A percentile compares a stretch with the other conserved stretches of the same genome.
phyloP scores from a whole-genome alignment of 768 basidiomycete species.

The Rhodocollybia butyracea region DNA sequence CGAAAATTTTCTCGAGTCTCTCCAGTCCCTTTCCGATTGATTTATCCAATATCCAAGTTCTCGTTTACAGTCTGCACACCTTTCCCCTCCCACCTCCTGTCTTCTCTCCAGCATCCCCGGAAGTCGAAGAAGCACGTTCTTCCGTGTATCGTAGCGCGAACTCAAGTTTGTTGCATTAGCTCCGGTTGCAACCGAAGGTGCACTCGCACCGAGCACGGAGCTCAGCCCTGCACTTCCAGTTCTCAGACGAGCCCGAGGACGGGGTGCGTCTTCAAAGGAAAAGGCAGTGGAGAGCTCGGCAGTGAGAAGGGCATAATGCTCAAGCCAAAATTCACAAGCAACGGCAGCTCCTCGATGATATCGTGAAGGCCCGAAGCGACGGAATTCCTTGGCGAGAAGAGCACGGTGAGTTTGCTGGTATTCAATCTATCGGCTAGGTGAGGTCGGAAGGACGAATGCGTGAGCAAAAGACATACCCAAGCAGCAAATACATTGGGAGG shows the following conservation, averaged over 20 bases:
- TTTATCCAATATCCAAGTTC: constrained; percentile 10
- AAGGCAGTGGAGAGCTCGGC: neutral
- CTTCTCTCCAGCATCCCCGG: constrained; percentile 7
- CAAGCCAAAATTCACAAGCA: constrained; percentile 11
- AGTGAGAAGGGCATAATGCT: constrained; percentile 12
- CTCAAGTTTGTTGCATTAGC: constrained; percentile 1
- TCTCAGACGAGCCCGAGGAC: neutral
- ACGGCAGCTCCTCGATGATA: constrained; percentile 6
- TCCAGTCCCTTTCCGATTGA: constrained; percentile 9
- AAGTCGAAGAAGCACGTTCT: constrained; percentile 7
- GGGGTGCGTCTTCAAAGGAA: neutral
- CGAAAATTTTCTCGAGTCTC: constrained; percentile 5
- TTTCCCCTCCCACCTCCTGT: constrained; percentile 7
- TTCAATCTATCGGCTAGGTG: neutral
- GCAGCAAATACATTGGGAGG: constrained; percentile 10
- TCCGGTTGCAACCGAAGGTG: constrained; percentile 2
- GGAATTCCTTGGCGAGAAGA: constrained; percentile 12
- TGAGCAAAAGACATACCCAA: constrained; percentile 4
- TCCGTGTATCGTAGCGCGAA: neutral
- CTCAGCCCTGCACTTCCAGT: neutral
- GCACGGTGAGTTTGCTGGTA: constrained; percentile 6
- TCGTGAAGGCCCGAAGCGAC: constrained; percentile 10
- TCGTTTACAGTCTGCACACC: constrained; percentile 12
- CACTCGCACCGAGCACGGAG: constrained; percentile 1
- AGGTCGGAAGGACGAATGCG: neutral